Evolutionary conservation across 2,329 filamentous ascomycete genomes (phyloP), one percentile per base, ranked within the genome.

Genomic region (Daldinia sp.): DNA sequence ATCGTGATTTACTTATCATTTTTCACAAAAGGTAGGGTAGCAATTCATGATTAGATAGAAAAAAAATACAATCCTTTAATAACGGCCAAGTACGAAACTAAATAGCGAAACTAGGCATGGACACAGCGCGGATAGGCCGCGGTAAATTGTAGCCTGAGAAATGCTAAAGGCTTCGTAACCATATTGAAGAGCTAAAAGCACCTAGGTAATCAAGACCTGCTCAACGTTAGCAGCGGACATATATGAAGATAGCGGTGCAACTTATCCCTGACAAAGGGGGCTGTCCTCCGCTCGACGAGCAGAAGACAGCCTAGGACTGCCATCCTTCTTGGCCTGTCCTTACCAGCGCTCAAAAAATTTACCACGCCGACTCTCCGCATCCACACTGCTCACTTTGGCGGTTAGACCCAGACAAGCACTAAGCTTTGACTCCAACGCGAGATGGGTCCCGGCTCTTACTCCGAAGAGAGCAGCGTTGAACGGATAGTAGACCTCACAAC

Each of bases 341-440:
- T 60, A 25, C 19, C 34, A 45, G 17, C 39, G 13, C 30, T 39
- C 49, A 60, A 70, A 71, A 72, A 74, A 69, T 69, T 73, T 27
- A n/a, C 10, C 11, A 48, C 71, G 32, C 29, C 11, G 23, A 62
- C 54, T 63, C 53, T 52, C 55, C 27, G 43, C 43, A 13, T 60
- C 11, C 39, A 61, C 37, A 23, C 54, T 49, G 56, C 57, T 56
- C 10, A 25, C 48, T 62, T 59, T 47, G 74, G 71, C 72, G 60
- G 68, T 68, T 60, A 75, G 74, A 73, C 70, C 81, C 85, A 81
- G 92, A 94, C 91, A 94, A 94, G 92, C 85, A 84, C 92, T 82
- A 93, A 88, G 83, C 92, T 93, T 93, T 96, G 92, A 96, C 89
- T 82, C 91, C 91, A 93, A 93, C 91, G 86, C 89, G 76, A 87